A percentile compares a stretch with the other conserved stretches of the same genome.
Conservation (phyloP, 2,329 filamentous ascomycete species). For the Microascus cirrosus region DNA sequence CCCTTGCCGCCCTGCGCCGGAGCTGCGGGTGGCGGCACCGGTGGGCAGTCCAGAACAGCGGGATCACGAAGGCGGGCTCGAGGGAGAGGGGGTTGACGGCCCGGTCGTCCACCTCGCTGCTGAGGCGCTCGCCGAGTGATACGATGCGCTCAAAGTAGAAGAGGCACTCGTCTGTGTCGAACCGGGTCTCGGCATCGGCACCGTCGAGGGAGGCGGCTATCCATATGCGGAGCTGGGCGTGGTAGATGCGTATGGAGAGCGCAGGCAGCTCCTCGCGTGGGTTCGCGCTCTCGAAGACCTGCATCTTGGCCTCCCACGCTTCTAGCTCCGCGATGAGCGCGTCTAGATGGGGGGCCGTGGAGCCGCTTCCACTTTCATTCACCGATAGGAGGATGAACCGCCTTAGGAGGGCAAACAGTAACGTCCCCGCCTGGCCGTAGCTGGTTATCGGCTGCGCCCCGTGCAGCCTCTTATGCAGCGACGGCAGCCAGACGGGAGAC, state of each 20-base stretch:
- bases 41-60: constrained; percentile 10
- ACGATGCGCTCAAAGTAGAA: constrained; percentile 10
- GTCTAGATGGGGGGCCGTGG: background rate
- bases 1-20: constrained; percentile 10
- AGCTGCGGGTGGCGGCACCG: constrained; percentile 15
- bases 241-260: constrained; percentile 15
- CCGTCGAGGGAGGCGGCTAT: constrained; percentile 11
- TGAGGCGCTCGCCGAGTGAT: constrained; percentile 5
- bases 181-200: constrained; percentile 14
- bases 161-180: constrained; percentile 12
- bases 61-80: constrained; percentile 13
- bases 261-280: background rate
- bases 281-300: background rate
- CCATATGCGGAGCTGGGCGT: constrained; percentile 12
- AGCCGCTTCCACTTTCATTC: background rate
- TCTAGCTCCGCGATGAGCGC: background rate
- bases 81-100: constrained; percentile 11
- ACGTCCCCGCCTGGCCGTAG: constrained; percentile 1
- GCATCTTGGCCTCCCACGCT: constrained; percentile 2
- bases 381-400: background rate
- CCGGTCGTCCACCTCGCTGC: constrained; percentile 1
- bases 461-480: background rate
- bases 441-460: constrained; percentile 7
- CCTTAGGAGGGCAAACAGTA: constrained; percentile 1
- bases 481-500: constrained; percentile 4